Evolutionary conservation across 768 basidiomycete species (phyloP).

Genomic region (Rhizopogon rudus): DNA sequence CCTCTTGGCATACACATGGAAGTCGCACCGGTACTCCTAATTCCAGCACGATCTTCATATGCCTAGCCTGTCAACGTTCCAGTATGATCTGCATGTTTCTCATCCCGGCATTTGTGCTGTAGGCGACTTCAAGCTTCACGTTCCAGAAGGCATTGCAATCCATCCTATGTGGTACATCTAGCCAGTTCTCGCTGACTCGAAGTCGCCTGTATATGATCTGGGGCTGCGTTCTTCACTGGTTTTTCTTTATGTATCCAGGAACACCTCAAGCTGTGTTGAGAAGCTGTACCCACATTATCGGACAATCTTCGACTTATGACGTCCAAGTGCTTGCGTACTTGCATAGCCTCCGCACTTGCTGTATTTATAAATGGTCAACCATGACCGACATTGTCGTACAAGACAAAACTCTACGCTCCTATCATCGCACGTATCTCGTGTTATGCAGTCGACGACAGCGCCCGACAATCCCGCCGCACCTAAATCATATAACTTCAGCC

Average conservation of each 20-base stretch:
- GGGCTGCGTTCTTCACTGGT: background rate
- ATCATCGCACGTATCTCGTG: background rate
- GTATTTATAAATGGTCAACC: background rate
- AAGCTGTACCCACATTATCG: background rate
- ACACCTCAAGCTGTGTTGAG: background rate
- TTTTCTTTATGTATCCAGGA: background rate
- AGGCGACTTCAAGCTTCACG: background rate
- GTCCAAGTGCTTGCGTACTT: background rate
- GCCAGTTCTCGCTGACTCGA: too few relatives aligned
- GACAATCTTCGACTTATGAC: background rate
- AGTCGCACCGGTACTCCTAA: too few relatives aligned
- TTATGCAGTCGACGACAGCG: conserved; percentile 4
- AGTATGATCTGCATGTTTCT: too few relatives aligned
- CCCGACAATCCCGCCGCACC: background rate
- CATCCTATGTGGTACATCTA: background rate
- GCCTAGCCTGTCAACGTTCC: too few relatives aligned
- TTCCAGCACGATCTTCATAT: too few relatives aligned
- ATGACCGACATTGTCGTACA: background rate
- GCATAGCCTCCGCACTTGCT: background rate
- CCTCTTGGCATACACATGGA: too few relatives aligned
- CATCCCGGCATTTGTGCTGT: background rate
- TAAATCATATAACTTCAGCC: conserved; percentile 8
- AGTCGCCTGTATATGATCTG: background rate
- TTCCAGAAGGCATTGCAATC: background rate
- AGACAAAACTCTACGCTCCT: background rate